A percentile compares a stretch with the other conserved stretches of the same genome.
These are phyloP conservation scores for Colletotrichum costaricense DNA, from an alignment of 2,329 filamentous ascomycete genomes.

Conservation along the genomic window DNA sequence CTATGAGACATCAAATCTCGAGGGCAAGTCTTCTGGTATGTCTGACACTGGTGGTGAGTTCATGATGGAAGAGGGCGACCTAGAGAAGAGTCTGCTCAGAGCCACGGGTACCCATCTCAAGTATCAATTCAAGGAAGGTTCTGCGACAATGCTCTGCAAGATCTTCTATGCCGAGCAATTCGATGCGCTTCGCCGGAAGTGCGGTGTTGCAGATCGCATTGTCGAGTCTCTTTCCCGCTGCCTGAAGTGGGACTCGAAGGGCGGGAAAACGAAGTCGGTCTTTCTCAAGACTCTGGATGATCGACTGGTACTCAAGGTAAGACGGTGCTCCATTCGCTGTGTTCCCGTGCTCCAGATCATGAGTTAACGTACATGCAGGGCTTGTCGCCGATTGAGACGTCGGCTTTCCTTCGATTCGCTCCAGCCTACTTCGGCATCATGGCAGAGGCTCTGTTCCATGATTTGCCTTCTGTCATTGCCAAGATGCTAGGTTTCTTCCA, in stretches of 20 bases:
- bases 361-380: conserved; percentile 63
- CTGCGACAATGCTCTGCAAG: conserved; percentile 97
- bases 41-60: conserved; percentile 50
- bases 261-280: conserved; percentile 96
- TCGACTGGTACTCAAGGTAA: conserved; percentile 85
- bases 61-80: conserved; percentile 72
- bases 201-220: conserved; percentile 91
- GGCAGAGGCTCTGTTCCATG: conserved; percentile 95
- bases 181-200: conserved; percentile 92
- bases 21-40: conserved; percentile 44
- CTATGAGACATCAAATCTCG: conserved; percentile 37
- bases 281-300: conserved; percentile 98
- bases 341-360: background rate
- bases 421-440: conserved; percentile 98
- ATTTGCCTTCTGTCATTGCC: conserved; percentile 93
- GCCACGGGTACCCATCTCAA: conserved; percentile 93
- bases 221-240: conserved; percentile 95
- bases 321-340: background rate
- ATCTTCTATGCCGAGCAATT: conserved; percentile 99
- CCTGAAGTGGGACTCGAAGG: conserved; percentile 97
- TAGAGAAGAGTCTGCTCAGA: conserved; percentile 87
- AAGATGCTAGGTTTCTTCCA: conserved; percentile 99
- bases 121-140: conserved; percentile 93
- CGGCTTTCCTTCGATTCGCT: conserved; percentile 93
- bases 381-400: conserved; percentile 89